Evolutionary conservation across 2,329 filamentous ascomycete genomes (phyloP), one percentile per base, ranked within the genome.

Genomic region (Epichloe aotearoae): DNA sequence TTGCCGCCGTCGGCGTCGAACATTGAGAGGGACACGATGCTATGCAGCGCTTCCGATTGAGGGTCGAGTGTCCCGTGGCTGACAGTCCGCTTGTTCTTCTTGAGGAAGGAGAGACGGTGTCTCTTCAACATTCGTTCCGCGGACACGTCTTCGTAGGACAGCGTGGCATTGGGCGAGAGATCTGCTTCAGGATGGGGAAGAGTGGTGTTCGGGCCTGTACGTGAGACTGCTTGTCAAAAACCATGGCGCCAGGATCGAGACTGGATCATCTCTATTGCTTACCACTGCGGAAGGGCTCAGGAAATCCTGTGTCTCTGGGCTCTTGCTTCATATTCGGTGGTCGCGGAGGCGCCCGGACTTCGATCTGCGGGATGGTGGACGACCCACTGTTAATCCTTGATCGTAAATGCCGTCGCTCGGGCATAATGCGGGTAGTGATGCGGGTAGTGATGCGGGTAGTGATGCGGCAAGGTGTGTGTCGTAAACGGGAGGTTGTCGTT

Each of bases 121-220:
- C 73, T 69, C 37, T 66, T 62, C 41, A 73, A 58, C 34, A 69
- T 66, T 46, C 65, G 67, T 23, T 65, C 62, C 1, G 72, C 64
- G 49, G 72, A 68, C 43, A 79, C 64, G 54, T 82, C 77, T 49
- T 75, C 72, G 50, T 75, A 71, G 39, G 72, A 73, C 52, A 84
- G 77, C 58, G 68, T 73, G 43, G 79, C 80, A 54, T 77, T 71
- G 46, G 73, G 73, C 14, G 73, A 75, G 6, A 77, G 69, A 56
- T 81, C 73, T 52, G 80, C 80, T 17, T 81, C 78, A 20, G 80
- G 80, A 53, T 83, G 79, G 19, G 76, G 77, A 15, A 79, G 68
- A 2, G 79, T 80, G 14, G 80, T 84, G 57, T 81, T 83, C 54
- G 73, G 70, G 44, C 63, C 74, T 74, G 53, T 3, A 23, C 4